phyloP scores from a whole-genome alignment of 208 protist species.

The Leishmania turanica region DNA sequence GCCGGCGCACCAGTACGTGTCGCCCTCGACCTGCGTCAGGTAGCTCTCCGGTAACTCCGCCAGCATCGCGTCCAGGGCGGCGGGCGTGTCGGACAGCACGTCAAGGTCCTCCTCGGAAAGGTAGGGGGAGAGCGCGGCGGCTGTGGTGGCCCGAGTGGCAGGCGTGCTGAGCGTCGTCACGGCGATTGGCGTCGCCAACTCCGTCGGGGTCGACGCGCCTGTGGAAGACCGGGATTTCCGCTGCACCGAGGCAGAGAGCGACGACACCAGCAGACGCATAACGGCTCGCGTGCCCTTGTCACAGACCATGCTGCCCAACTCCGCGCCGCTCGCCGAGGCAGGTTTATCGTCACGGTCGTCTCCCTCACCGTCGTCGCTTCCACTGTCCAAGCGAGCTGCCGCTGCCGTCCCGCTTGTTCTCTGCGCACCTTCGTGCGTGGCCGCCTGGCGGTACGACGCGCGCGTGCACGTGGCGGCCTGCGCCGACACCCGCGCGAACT shows the following conservation, averaged over 20 bases:
- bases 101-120: constrained; percentile 23
- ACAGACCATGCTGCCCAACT: not conserved
- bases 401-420: not conserved
- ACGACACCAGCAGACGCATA: constrained; percentile 24
- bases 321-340: not conserved
- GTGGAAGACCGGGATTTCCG: not conserved
- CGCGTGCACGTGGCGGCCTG: not conserved
- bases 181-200: not conserved
- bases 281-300: constrained; percentile 20
- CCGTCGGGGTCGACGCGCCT: not conserved
- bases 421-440: not conserved
- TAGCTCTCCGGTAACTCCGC: constrained; percentile 15
- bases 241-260: not conserved
- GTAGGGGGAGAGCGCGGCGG: constrained; percentile 10
- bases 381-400: not conserved
- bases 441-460: not conserved
- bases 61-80: constrained; percentile 39
- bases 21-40: constrained; percentile 86
- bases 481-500: constrained; percentile 19
- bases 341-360: not conserved
- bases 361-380: not conserved
- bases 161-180: not conserved
- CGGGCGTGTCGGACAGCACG: constrained; percentile 12
- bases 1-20: constrained; percentile 91
- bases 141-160: not conserved